These are phyloP conservation scores for Yarrowia galli DNA, from an alignment of 1,139 yeast species.

Conservation along the genomic window DNA sequence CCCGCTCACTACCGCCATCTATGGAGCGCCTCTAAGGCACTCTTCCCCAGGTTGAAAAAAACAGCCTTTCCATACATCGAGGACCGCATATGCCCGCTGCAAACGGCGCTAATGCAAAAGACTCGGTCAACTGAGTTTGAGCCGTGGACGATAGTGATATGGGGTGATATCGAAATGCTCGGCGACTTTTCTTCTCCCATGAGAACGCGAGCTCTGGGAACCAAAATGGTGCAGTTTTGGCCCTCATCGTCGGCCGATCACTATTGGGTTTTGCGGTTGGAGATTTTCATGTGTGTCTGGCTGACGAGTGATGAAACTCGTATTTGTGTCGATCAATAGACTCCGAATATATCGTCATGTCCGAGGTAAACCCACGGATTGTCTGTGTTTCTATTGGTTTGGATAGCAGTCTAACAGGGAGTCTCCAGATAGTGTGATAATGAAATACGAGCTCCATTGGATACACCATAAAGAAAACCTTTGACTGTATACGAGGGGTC, in stretches of 20 bases:
- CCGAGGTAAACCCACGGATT: constrained; percentile 13
- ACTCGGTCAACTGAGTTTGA: constrained; percentile 24
- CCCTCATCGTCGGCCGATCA: neutral
- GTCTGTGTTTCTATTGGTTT: constrained; percentile 16
- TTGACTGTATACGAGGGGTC: no score
- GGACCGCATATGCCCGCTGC: constrained; percentile 37
- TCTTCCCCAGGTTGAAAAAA: neutral
- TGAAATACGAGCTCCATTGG: neutral
- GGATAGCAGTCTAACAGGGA: neutral
- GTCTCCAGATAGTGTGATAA: neutral
- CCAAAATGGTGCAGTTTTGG: neutral
- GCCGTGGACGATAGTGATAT: constrained; percentile 28
- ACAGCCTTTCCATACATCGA: constrained; percentile 33
- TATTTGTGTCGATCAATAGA: constrained; percentile 29
- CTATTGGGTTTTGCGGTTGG: neutral
- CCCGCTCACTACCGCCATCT: no score
- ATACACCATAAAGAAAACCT: no score
- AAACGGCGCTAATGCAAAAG: constrained; percentile 33
- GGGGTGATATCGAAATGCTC: constrained; percentile 1
- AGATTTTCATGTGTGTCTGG: neutral
- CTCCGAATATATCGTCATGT: constrained; percentile 2
- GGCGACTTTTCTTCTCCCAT: neutral
- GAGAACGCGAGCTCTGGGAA: neutral
- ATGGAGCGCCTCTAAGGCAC: neutral
- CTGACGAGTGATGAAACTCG: constrained; percentile 3